Conservation (phyloP, 768 basidiomycete genomes). For the Suillus weaverae region DNA sequence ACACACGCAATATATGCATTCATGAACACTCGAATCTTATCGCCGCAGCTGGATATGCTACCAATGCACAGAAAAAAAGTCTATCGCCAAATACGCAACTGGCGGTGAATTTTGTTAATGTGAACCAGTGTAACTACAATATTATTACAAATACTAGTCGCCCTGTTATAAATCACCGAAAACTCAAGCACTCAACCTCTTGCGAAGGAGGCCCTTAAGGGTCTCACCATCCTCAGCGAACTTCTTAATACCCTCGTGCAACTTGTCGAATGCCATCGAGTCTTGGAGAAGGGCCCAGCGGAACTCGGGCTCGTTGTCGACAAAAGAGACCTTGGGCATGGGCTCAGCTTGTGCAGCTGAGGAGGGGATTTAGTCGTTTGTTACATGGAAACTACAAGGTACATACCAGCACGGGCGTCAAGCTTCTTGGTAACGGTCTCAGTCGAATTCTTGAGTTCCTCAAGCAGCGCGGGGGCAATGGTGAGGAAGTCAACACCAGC, state of each 20-base stretch:
- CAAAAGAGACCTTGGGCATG: constrained; percentile 75
- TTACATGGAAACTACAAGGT: neutral
- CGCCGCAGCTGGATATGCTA: neutral
- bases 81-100: neutral
- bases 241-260: constrained; percentile 97
- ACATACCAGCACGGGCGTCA: constrained; percentile 51
- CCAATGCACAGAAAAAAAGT: neutral
- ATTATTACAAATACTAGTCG: neutral
- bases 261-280: constrained; percentile 97
- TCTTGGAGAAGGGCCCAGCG: constrained; percentile 92
- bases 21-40: neutral
- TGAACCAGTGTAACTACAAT: neutral
- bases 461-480: constrained; percentile 86
- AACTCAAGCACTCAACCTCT: constrained; percentile 48
- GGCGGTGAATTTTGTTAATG: neutral
- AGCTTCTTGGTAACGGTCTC: constrained; percentile 84
- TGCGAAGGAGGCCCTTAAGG: constrained; percentile 77
- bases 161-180: neutral
- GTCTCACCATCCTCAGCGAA: constrained; percentile 94
- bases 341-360: constrained; percentile 56
- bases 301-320: constrained; percentile 97
- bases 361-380: neutral
- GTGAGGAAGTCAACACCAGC: constrained; percentile 98
- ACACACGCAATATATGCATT: neutral
- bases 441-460: constrained; percentile 85